phyloP scores from a whole-genome alignment of 2,329 filamentous ascomycete species.

The Pestalotiopsis sp. region DNA sequence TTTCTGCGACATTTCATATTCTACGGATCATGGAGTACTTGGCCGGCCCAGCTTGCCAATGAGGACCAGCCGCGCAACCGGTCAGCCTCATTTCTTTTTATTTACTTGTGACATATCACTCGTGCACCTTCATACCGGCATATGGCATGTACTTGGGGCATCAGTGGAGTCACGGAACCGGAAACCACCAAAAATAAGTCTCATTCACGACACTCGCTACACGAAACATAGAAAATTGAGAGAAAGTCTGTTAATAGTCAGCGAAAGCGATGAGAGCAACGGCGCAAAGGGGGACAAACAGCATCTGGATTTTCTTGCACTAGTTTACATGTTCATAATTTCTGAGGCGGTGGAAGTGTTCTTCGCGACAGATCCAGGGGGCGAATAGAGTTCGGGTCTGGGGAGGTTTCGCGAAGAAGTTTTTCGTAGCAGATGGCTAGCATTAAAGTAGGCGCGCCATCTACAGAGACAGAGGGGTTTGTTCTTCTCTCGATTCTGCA shows the following conservation, averaged over 20 bases:
- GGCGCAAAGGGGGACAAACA: constrained; percentile 4
- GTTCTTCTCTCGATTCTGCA: neutral
- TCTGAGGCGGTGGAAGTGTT: constrained; percentile 1
- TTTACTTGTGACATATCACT: neutral
- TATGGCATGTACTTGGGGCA: constrained; percentile 2
- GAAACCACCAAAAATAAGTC: constrained; percentile 12
- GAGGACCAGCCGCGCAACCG: neutral
- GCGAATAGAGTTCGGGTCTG: neutral
- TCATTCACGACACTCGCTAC: constrained; percentile 15
- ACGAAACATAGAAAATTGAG: constrained; percentile 9
- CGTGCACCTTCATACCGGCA: neutral
- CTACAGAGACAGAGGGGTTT: neutral
- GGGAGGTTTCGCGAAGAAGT: neutral
- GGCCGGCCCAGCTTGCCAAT: neutral
- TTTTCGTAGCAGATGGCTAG: neutral
- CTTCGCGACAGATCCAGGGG: neutral
- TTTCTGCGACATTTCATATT: constrained; percentile 7
- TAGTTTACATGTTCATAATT: constrained; percentile 12
- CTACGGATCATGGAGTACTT: constrained; percentile 7
- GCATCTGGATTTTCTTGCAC: constrained; percentile 9
- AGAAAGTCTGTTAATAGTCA: constrained; percentile 11
- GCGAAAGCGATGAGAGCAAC: constrained; percentile 10
- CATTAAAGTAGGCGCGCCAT: neutral
- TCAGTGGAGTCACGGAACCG: constrained; percentile 7
- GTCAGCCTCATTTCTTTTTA: neutral